These are phyloP conservation scores for Rhododendron henanense DNA, from an alignment of 148 eudicot species.

Conservation along the genomic window DNA sequence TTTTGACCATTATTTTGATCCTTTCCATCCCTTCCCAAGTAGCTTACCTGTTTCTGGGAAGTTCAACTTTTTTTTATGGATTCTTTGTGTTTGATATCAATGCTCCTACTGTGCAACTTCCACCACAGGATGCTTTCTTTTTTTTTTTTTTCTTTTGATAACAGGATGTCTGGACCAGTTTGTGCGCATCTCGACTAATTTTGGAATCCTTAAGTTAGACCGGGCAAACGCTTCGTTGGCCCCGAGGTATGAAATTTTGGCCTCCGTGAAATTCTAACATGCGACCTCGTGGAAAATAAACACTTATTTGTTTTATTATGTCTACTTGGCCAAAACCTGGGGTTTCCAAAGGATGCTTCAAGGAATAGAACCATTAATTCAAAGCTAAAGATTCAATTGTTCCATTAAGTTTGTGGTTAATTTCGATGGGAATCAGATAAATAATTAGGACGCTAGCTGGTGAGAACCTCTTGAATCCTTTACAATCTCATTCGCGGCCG, in stretches of 20 bases:
- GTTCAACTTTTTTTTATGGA: background rate
- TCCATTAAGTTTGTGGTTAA: too few relatives aligned
- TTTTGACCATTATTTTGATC: slow-evolving; percentile 31
- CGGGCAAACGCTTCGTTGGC: too few relatives aligned
- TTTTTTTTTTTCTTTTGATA: too few relatives aligned
- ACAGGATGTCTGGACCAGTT: background rate
- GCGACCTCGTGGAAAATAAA: background rate
- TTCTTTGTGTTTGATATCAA: background rate
- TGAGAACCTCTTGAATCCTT: background rate
- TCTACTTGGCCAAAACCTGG: background rate
- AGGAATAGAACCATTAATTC: background rate
- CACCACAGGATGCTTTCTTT: background rate
- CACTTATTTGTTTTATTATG: background rate
- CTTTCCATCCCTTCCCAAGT: background rate
- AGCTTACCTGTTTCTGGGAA: slow-evolving; percentile 4
- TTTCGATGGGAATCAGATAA: too few relatives aligned
- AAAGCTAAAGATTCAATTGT: background rate
- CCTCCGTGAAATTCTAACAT: background rate
- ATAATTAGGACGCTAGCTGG: background rate
- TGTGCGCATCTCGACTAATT: background rate
- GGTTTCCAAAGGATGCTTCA: background rate
- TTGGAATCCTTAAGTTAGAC: background rate
- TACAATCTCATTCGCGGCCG: too few relatives aligned
- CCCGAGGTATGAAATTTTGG: background rate
- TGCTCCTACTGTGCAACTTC: background rate